Conservation (phyloP, 805 yeast species). For the Yarrowia porcina region DNA sequence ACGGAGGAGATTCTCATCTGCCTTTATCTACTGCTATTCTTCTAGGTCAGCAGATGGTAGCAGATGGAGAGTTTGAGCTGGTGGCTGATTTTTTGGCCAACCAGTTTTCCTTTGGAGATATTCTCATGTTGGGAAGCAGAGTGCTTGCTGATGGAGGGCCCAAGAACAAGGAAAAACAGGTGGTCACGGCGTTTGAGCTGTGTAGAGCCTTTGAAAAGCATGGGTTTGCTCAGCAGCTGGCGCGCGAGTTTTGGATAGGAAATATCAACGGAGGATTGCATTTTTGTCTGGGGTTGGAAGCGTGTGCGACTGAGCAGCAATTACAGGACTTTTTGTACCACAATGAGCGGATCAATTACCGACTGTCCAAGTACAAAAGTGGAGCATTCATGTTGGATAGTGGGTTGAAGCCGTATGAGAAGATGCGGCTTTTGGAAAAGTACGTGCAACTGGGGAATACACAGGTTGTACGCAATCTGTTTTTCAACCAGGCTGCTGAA, state of each 20-base stretch:
- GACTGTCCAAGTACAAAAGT: constrained; percentile 10
- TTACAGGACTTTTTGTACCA: constrained; percentile 6
- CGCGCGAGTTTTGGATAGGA: constrained; percentile 20
- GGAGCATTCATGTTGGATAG: constrained; percentile 8
- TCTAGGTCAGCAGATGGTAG: constrained; percentile 12
- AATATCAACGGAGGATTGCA: constrained; percentile 19
- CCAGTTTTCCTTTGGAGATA: constrained; percentile 19
- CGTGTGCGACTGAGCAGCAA: neutral
- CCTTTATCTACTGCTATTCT: constrained; percentile 3
- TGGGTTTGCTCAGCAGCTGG: constrained; percentile 21
- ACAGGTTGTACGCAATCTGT: neutral
- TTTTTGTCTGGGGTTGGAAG: constrained; percentile 1
- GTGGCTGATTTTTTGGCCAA: constrained; percentile 12
- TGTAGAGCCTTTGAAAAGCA: constrained; percentile 11
- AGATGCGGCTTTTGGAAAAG: neutral
- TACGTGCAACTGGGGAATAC: neutral
- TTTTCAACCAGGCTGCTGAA: constrained; percentile 1
- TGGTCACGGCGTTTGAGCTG: constrained; percentile 12
- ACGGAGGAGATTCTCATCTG: neutral
- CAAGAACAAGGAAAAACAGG: neutral
- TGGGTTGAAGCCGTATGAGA: constrained; percentile 3
- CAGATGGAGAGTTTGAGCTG: constrained; percentile 14
- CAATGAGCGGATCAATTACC: neutral
- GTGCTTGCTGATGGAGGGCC: neutral
- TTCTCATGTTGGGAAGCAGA: constrained; percentile 9